Evolutionary conservation across 176 grass and related monocot species (phyloP).

Genomic region (Olyra latifolia): DNA sequence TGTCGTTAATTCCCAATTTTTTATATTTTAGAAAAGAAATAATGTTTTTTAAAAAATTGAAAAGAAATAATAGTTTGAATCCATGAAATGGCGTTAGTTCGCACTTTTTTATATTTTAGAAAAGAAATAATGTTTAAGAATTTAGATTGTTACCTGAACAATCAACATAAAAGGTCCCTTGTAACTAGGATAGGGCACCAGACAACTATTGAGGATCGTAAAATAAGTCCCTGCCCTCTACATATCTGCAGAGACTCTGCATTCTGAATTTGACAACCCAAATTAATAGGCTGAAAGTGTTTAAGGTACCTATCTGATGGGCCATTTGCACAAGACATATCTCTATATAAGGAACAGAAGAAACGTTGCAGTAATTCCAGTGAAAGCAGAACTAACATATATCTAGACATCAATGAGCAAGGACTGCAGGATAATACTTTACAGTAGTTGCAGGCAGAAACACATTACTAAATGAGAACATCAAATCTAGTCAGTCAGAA

Average conservation of each 20-base stretch:
- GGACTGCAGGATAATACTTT: background rate
- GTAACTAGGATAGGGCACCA: background rate
- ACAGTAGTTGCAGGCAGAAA: conserved; percentile 6
- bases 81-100: background rate
- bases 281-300: conserved; percentile 20
- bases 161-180: conserved; percentile 1
- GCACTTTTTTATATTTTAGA: background rate
- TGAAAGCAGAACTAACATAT: conserved; percentile 6
- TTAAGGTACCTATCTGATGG: conserved; percentile 23
- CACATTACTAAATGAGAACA: background rate
- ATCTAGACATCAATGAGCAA: conserved; percentile 16
- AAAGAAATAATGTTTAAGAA: background rate
- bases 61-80: background rate
- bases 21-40: background rate
- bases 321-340: background rate
- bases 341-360: background rate
- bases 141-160: background rate
- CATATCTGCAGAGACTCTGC: background rate
- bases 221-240: background rate
- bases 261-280: conserved; percentile 14
- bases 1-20: background rate
- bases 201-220: conserved; percentile 16
- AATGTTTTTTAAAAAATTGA: background rate
- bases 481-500: background rate
- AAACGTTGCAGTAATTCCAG: conserved; percentile 11